Percentiles rank a stretch among this genome's conserved stretches.
Evolutionary conservation across 441 rosid species (phyloP).

Genomic region (Adansonia grandidieri): DNA sequence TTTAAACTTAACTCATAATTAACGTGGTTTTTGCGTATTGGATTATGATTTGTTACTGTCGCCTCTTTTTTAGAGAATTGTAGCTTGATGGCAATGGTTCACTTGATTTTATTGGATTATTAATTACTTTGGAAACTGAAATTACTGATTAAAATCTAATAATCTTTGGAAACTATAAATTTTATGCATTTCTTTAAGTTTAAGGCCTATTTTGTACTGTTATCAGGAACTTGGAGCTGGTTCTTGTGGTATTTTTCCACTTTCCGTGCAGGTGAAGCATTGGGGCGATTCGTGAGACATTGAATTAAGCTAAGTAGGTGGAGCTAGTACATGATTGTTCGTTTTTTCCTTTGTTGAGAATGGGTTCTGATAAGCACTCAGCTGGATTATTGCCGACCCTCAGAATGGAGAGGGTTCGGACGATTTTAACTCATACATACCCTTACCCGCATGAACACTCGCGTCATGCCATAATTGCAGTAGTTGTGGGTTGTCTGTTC

Average conservation of each 20-base stretch:
- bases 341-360: conserved; percentile 17
- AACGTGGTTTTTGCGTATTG: conserved; percentile 16
- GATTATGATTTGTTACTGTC: background rate
- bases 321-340: conserved; percentile 23
- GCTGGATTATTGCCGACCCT: conserved; percentile 58
- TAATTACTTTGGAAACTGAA: conserved; percentile 8
- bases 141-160: background rate
- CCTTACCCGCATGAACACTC: conserved; percentile 99
- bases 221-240: conserved; percentile 40
- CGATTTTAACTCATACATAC: conserved; percentile 75
- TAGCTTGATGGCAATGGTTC: conserved; percentile 18
- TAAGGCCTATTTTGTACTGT: conserved; percentile 24
- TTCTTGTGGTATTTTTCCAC: conserved; percentile 30
- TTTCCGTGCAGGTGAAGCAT: conserved; percentile 11
- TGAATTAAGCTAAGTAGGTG: conserved; percentile 20
- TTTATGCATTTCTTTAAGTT: conserved; percentile 9
- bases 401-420: conserved; percentile 90
- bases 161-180: conserved; percentile 2
- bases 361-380: conserved; percentile 65
- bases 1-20: conserved; percentile 6
- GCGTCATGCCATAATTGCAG: conserved; percentile 95
- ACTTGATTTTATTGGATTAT: conserved; percentile 17
- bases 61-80: background rate
- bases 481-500: conserved; percentile 86
- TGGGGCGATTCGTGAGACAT: conserved; percentile 31